Evolutionary conservation across 305 asterid genomes (phyloP).

Genomic region (Fraxinus albicans): DNA sequence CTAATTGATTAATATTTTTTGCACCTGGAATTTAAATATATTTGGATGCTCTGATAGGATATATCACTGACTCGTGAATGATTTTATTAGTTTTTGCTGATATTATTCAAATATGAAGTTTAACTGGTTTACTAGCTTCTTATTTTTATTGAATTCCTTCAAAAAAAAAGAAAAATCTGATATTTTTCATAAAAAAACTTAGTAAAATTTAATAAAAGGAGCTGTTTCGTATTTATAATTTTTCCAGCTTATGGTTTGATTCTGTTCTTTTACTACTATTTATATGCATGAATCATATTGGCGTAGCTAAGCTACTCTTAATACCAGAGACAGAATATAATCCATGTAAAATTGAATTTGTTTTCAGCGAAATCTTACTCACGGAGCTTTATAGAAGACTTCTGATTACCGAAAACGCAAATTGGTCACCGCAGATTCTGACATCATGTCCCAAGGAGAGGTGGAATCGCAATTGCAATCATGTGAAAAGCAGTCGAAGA

Average conservation of each 20-base stretch:
- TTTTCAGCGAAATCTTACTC: neutral
- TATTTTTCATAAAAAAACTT: no score
- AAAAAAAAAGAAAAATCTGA: no score
- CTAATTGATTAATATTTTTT: no score
- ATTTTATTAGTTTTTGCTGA: no score
- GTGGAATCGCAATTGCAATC: constrained; percentile 40
- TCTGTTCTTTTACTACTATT: neutral
- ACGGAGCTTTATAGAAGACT: neutral
- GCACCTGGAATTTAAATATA: neutral
- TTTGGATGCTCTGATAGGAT: neutral
- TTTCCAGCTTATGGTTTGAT: neutral
- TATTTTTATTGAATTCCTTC: no score
- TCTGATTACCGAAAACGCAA: neutral
- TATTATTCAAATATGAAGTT: no score
- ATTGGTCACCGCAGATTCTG: constrained; percentile 49
- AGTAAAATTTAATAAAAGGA: neutral
- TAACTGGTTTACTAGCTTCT: neutral
- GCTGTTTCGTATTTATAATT: neutral
- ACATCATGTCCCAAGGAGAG: constrained; percentile 48
- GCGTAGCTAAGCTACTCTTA: neutral
- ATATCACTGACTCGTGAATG: neutral
- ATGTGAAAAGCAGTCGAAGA: constrained; percentile 34
- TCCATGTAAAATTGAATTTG: neutral
- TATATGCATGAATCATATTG: neutral
- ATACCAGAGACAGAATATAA: neutral